Evolutionary conservation across 805 yeast genomes (phyloP), one percentile per base, ranked within the genome.

Genomic region (Saccharomycopsis microspora): DNA sequence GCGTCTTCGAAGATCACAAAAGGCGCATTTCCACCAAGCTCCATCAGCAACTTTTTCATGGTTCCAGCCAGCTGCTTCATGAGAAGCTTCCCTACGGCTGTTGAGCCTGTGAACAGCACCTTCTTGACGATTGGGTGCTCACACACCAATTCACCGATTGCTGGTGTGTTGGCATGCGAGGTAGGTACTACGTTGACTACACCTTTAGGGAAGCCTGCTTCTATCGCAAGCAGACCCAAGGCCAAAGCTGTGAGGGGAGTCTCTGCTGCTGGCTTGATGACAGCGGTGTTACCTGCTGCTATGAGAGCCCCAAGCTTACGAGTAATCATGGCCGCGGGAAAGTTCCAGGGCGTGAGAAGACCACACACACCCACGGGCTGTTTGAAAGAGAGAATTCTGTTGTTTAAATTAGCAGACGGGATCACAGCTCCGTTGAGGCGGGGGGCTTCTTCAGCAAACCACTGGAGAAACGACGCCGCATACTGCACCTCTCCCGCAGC

Each of bases 321-420:
- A 4, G 87, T 72, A 52, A 81, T 79, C 89, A 82, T 82, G 3
- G 89, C 85, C 28, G 78, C 65, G 3, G 94, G 94, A 63, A 84
- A 85, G 63, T 85, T 84, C 93, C 93, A 84, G 3, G 93, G 93
- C 3, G 90, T 81, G 57, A 84, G 61, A 46, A 84, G 75, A 6
- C 88, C 89, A 56, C 84, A 82, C 1, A 82, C 88, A 5, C 94
- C 94, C 43, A 84, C 68, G n/a, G 94, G 90, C 60, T 82, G 87
- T 56, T 77, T 74, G 51, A 77, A 55, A 4, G 86, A 69, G 47
- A 80, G 55, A 51, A 83, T 77, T 51, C 80, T 69, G 56, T 65
- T 69, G 30, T 65, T 55, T 1, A 73, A 60, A 51, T 65, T 67
- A 45, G 73, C 67, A 3, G 86, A 74, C n/a, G 74, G 72, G 47